Percentiles rank a stretch among this genome's conserved stretches.
phyloP scores from a whole-genome alignment of 2,329 filamentous ascomycete species.

The Amphichorda felina region DNA sequence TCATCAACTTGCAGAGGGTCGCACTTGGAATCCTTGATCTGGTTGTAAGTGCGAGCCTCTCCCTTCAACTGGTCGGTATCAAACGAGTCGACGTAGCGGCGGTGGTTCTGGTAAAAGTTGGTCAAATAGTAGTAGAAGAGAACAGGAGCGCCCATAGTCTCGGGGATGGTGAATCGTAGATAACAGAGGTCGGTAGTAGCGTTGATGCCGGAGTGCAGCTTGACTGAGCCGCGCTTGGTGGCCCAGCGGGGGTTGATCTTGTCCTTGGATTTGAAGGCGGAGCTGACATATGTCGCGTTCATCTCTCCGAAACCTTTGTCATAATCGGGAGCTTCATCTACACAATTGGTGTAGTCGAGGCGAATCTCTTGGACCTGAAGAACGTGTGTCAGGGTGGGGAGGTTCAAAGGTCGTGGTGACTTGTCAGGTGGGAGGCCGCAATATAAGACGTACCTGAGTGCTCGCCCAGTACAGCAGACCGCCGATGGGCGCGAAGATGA shows the following conservation, averaged over 20 bases:
- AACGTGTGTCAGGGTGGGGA: background rate
- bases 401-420: too few species aligned
- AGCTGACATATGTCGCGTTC: constrained; percentile 42
- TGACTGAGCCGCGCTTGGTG: constrained; percentile 25
- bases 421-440: too few species aligned
- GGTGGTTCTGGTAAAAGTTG: constrained; percentile 98
- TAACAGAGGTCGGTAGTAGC: constrained; percentile 47
- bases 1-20: constrained; percentile 53
- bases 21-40: constrained; percentile 60
- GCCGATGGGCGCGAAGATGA: constrained; percentile 90
- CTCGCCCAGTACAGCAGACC: constrained; percentile 80
- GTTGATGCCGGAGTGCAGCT: constrained; percentile 15
- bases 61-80: constrained; percentile 73
- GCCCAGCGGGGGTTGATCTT: constrained; percentile 28
- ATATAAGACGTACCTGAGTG: constrained; percentile 48
- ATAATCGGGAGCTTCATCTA: constrained; percentile 33
- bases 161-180: constrained; percentile 68
- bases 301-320: constrained; percentile 29
- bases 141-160: constrained; percentile 69
- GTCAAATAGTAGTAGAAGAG: constrained; percentile 91
- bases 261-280: constrained; percentile 56
- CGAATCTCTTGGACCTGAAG: constrained; percentile 74
- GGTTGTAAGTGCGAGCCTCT: constrained; percentile 41
- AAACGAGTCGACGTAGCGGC: constrained; percentile 87
- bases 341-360: constrained; percentile 82